These are phyloP conservation scores for Hirsutella thompsonii DNA, from an alignment of 2,329 filamentous ascomycete species.

Conservation along the genomic window DNA sequence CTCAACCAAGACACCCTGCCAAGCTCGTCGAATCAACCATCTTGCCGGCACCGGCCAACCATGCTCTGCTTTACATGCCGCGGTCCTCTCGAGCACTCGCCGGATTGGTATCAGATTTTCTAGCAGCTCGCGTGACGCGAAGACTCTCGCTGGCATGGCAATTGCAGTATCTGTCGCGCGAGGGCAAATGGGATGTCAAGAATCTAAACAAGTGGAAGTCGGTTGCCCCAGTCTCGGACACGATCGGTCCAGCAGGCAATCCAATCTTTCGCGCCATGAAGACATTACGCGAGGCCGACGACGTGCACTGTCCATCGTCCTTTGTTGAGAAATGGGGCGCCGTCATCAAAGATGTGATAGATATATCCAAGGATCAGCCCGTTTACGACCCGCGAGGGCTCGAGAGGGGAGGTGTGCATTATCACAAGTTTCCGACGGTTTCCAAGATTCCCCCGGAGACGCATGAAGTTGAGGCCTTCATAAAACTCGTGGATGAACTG, in stretches of 20 bases:
- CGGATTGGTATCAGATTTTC: slow-evolving; percentile 72
- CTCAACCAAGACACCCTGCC: slow-evolving; percentile 32
- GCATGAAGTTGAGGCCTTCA: slow-evolving; percentile 39
- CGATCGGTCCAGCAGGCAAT: slow-evolving; percentile 42
- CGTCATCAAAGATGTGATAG: slow-evolving; percentile 64
- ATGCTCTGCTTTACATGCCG: slow-evolving; percentile 74
- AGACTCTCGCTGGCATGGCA: slow-evolving; percentile 82
- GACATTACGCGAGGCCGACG: slow-evolving; percentile 81
- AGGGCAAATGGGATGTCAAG: slow-evolving; percentile 97
- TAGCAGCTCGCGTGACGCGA: slow-evolving; percentile 60
- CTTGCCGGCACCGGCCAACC: slow-evolving; percentile 65
- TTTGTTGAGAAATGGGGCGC: slow-evolving; percentile 58
- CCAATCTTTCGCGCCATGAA: slow-evolving; percentile 82
- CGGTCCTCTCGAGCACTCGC: slow-evolving; percentile 63
- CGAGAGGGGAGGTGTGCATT: slow-evolving; percentile 52
- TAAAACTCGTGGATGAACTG: slow-evolving; percentile 45
- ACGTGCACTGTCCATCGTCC: slow-evolving; percentile 60
- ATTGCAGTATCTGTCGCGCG: slow-evolving; percentile 72
- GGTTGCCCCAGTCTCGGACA: slow-evolving; percentile 62
- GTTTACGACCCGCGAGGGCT: slow-evolving; percentile 72
- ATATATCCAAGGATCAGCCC: slow-evolving; percentile 82
- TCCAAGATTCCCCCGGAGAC: slow-evolving; percentile 72
- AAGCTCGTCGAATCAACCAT: slow-evolving; percentile 54
- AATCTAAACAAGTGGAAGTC: slow-evolving; percentile 86
- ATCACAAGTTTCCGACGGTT: slow-evolving; percentile 83